A percentile compares a stretch with the other conserved stretches of the same genome.
Conservation (phyloP, 2,329 filamentous ascomycete genomes). For the Orbilia brochopaga region DNA sequence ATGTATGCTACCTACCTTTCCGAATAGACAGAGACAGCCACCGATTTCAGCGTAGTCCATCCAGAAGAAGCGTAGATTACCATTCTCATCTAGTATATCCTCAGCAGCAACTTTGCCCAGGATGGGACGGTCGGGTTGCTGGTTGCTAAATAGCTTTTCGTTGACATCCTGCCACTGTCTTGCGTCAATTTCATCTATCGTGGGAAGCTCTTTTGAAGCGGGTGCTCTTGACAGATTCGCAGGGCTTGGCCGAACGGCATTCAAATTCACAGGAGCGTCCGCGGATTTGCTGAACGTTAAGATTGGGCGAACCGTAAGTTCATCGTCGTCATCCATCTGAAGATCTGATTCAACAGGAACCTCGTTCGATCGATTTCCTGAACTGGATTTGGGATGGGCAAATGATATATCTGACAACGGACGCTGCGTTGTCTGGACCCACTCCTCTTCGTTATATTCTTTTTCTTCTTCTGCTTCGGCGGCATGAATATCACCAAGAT, state of each 20-base stretch:
- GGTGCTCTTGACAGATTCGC: slow-evolving; percentile 7
- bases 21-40: slow-evolving; percentile 89
- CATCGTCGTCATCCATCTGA: slow-evolving; percentile 68
- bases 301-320: slow-evolving; percentile 60
- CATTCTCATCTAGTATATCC: slow-evolving; percentile 91
- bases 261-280: slow-evolving; percentile 59
- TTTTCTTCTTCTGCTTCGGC: background rate
- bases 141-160: slow-evolving; percentile 66
- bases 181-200: slow-evolving; percentile 71
- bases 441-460: too few relatives aligned
- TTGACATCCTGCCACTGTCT: slow-evolving; percentile 88
- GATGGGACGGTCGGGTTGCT: slow-evolving; percentile 54
- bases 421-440: background rate
- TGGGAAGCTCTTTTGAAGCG: background rate
- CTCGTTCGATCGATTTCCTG: slow-evolving; percentile 65
- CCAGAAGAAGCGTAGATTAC: slow-evolving; percentile 94
- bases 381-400: background rate
- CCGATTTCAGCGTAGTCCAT: slow-evolving; percentile 92
- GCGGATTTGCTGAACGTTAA: slow-evolving; percentile 37
- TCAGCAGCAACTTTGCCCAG: slow-evolving; percentile 82
- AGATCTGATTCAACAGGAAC: slow-evolving; percentile 62
- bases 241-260: slow-evolving; percentile 54
- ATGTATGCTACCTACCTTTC: slow-evolving; percentile 72
- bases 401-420: background rate
- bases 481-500: slow-evolving; percentile 3